Conservation (phyloP, 2,329 filamentous ascomycete genomes). For the Hysterium pulicare region DNA sequence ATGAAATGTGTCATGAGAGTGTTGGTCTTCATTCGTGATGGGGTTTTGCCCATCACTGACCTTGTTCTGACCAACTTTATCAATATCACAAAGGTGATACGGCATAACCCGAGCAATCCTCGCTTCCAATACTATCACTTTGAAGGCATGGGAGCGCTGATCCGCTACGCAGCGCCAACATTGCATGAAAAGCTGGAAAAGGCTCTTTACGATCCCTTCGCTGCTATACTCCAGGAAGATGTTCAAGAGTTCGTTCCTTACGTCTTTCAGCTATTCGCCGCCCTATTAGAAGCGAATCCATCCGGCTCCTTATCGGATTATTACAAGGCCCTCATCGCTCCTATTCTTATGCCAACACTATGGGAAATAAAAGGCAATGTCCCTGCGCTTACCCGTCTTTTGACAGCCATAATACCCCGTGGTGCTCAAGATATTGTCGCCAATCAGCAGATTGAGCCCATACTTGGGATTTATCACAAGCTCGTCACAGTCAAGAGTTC, state of each 20-base stretch:
- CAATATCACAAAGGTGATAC: slow-evolving; percentile 86
- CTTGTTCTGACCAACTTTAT: slow-evolving; percentile 79
- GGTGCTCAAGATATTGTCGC: slow-evolving; percentile 69
- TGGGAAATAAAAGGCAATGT: slow-evolving; percentile 95
- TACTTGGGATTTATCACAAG: slow-evolving; percentile 95
- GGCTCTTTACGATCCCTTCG: slow-evolving; percentile 79
- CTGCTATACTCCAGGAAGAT: slow-evolving; percentile 73
- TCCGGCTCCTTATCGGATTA: slow-evolving; percentile 73
- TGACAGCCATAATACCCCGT: slow-evolving; percentile 79
- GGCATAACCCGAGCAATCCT: slow-evolving; percentile 93
- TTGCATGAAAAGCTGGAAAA: slow-evolving; percentile 73
- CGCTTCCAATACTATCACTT: slow-evolving; percentile 99
- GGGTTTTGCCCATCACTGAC: slow-evolving; percentile 69
- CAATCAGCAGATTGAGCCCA: slow-evolving; percentile 77
- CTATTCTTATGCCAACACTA: slow-evolving; percentile 73
- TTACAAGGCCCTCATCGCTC: slow-evolving; percentile 74
- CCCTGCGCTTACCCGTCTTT: slow-evolving; percentile 79
- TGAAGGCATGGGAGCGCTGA: slow-evolving; percentile 85
- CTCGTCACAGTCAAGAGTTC: slow-evolving; percentile 78
- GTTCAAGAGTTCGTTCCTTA: slow-evolving; percentile 95
- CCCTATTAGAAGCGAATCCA: slow-evolving; percentile 82
- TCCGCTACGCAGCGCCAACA: slow-evolving; percentile 68
- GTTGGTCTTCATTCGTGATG: slow-evolving; percentile 87
- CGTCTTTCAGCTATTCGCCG: slow-evolving; percentile 91
- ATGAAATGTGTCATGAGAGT: slow-evolving; percentile 99